Percentiles rank a stretch among this genome's conserved stretches.
phyloP scores from a whole-genome alignment of 192 early-diverging fungal species.

The Coemansia umbellata region DNA sequence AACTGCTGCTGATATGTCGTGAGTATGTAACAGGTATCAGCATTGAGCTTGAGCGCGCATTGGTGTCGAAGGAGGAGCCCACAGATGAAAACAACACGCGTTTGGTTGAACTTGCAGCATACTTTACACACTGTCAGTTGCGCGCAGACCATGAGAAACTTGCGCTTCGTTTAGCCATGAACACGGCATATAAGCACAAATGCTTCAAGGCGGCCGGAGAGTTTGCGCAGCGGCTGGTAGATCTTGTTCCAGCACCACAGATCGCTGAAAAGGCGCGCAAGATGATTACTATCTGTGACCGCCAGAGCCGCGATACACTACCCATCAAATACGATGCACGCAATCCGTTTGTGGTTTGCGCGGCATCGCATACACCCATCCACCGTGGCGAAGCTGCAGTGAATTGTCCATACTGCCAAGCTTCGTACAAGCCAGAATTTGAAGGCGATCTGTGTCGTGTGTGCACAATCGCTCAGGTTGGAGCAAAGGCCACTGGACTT shows the following conservation, averaged over 20 bases:
- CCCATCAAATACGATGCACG: slow-evolving; percentile 89
- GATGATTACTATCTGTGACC: slow-evolving; percentile 72
- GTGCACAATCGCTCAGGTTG: slow-evolving; percentile 84
- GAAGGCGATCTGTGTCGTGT: slow-evolving; percentile 74
- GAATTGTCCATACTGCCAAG: slow-evolving; percentile 84
- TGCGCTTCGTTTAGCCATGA: slow-evolving; percentile 84
- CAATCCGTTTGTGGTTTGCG: slow-evolving; percentile 92
- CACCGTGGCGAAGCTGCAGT: slow-evolving; percentile 77
- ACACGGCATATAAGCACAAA: slow-evolving; percentile 71
- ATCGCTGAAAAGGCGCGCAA: slow-evolving; percentile 78
- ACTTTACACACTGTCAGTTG: slow-evolving; percentile 92
- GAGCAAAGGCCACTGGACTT: slow-evolving; percentile 70
- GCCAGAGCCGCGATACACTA: slow-evolving; percentile 75
- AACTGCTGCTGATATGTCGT: slow-evolving; percentile 75
- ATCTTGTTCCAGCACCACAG: slow-evolving; percentile 74
- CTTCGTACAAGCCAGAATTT: slow-evolving; percentile 82
- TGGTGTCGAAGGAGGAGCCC: slow-evolving; percentile 52
- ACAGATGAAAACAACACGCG: slow-evolving; percentile 58
- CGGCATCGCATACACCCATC: slow-evolving; percentile 81
- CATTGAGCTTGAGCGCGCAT: slow-evolving; percentile 78
- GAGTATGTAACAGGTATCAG: slow-evolving; percentile 91
- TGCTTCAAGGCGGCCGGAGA: slow-evolving; percentile 82
- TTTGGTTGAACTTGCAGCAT: slow-evolving; percentile 88
- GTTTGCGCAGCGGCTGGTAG: slow-evolving; percentile 87
- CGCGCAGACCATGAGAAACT: slow-evolving; percentile 87